These are phyloP conservation scores for Jaltomata sinuosa DNA, from an alignment of 257 asterid genomes.

Conservation along the genomic window DNA sequence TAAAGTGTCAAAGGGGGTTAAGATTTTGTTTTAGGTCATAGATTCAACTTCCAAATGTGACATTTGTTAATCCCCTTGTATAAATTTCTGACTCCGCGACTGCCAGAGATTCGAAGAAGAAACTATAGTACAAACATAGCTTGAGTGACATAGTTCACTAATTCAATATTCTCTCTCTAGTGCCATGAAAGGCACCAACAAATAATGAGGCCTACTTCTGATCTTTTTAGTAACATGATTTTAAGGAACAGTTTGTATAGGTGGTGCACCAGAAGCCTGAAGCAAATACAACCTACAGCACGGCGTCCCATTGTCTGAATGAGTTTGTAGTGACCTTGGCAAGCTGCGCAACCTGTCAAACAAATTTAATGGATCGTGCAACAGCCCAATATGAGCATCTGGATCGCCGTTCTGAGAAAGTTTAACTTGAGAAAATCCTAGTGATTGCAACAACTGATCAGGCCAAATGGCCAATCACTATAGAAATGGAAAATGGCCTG, in stretches of 20 bases:
- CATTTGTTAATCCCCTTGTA: background rate
- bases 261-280: slow-evolving; percentile 80
- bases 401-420: slow-evolving; percentile 89
- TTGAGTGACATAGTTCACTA: background rate
- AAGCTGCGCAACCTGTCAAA: slow-evolving; percentile 62
- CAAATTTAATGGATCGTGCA: slow-evolving; percentile 68
- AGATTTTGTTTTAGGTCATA: background rate
- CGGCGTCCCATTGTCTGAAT: slow-evolving; percentile 84
- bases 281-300: slow-evolving; percentile 76
- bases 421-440: slow-evolving; percentile 69
- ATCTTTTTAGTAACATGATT: background rate
- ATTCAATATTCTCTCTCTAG: background rate
- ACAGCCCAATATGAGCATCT: slow-evolving; percentile 82
- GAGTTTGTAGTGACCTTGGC: too few relatives aligned
- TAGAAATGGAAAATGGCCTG: slow-evolving; percentile 69
- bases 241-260: slow-evolving; percentile 27
- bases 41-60: background rate
- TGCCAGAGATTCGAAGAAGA: background rate
- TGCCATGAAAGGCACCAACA: background rate
- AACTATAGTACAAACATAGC: background rate
- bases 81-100: background rate
- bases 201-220: background rate
- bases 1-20: background rate
- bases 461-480: slow-evolving; percentile 99
- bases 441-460: slow-evolving; percentile 64